Base-by-base conservation (phyloP, 352 stramenopile genomes). In the Globisporangium alternatum region DNA sequence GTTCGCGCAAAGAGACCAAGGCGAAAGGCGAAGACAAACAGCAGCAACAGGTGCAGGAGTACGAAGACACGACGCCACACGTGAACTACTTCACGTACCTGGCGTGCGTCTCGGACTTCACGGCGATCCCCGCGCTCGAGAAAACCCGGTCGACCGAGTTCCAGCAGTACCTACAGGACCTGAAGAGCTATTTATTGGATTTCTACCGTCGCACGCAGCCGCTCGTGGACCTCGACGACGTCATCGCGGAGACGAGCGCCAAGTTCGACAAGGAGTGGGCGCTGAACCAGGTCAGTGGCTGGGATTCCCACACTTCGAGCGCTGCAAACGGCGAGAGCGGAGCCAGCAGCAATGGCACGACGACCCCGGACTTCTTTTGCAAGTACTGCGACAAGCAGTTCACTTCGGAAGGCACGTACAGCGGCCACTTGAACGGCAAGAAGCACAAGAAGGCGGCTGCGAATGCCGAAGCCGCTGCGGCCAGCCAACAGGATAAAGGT, bases 161-260 rank as follows among this genome's bases (percentile, higher is more conserved):
- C 63, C 72, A 93, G 60, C 56, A 69, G 61, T 95, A 96, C 64
- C 56, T 97, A 44, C 67, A 70, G 10, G 82, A 90, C 30, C 75
- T 96, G 52, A 89, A 91, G 65, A 62, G 64, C 58, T 96, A 96
- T 73, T 75, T 96, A 68, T 76, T 90, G 56, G 80, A 81, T 52
- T 97, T 97, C 60, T 95, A 97, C 70, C 80, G 81, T 30, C 87
- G 88, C 61, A 93, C 89, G 43, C 89, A 97, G 69, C 86, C 89
- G 62, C 85, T 97, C 17, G 86, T 95, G 66, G 86, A 95, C 51
- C 64, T 96, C 7, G 87, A 95, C 58, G 88, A 96, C 49, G 82
- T 95, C 47, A 76, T 96, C 30, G 81, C 83, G 15, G 89, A 95
- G 65, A 93, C 86, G 1, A 76, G 74, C 44, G 79, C 76, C 33